Base-by-base conservation (phyloP, 176 grass and related monocot species). In the maize (Zea mays) region DNA sequence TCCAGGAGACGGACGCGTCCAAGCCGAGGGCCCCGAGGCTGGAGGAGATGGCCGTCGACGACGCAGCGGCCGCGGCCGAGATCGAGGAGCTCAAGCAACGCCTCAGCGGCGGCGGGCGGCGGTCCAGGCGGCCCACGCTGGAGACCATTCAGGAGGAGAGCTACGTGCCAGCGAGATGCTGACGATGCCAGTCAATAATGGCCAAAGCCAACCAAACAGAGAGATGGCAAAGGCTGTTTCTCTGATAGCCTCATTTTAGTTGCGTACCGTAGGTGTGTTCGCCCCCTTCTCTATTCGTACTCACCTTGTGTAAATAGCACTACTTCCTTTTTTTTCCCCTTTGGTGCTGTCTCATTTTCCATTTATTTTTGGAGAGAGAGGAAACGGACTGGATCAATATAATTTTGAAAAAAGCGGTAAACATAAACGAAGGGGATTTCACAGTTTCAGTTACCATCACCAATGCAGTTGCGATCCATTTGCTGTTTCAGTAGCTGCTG, bases 141-240 rank as follows among this genome's bases (percentile, higher is more conserved):
- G 92, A 95, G 81, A 98, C 96, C 7, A 98, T 98, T 45, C 36
- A 84, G 3, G 96, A 98, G 85, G 96, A 98, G 71, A 75, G 71
- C 77, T 89, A 74, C 74, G 49, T 69, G 44, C 39, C 73, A 5
- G 61, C 69, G 16, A 71, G 58, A 80, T 88, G 52, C 56, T 80
- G 54, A 83, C 19, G 57, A 3, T 10, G 20, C 15, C 0, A 10
- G 4, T n/a, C 72, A 33, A 21, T 81, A 43, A 73, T 73, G 50
- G 46, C 6, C 49, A 64, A 54, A n/a, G 27, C 55, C 55, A 56
- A 62, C 63, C 43, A 46, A n/a, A 47, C 9, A 27, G 1, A 5
- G 76, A 74, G 55, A 69, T 64, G 65, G 46, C 86, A 57, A 88
- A 88, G 44, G 73, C 73, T 46, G 67, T 69, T 34, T 80, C 81